phyloP scores from a whole-genome alignment of 2,329 filamentous ascomycete genomes.

The Xylariaceae sp. region DNA sequence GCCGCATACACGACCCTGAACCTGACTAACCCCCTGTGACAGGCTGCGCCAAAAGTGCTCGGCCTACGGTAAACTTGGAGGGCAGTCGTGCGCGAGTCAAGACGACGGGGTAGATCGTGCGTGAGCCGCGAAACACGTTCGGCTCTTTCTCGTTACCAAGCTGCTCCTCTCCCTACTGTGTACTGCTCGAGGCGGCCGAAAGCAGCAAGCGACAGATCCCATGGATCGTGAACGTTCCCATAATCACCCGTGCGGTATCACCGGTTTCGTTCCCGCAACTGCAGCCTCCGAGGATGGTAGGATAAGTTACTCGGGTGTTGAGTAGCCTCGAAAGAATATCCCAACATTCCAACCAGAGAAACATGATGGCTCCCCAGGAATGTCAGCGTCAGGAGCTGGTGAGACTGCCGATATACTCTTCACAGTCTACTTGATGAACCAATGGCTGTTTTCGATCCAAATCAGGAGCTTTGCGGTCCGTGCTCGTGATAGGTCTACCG shows the following conservation, averaged over 20 bases:
- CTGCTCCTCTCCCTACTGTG: slow-evolving; percentile 23
- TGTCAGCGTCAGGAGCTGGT: slow-evolving; percentile 11
- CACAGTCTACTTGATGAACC: slow-evolving; percentile 9
- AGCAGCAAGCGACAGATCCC: slow-evolving; percentile 5
- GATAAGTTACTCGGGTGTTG: no score
- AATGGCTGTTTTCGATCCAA: slow-evolving; percentile 7
- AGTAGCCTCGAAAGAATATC: slow-evolving; percentile 9
- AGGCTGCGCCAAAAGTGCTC: no score
- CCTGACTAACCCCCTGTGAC: no score
- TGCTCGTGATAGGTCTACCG: slow-evolving; percentile 14
- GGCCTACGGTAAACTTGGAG: no score
- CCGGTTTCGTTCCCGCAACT: slow-evolving; percentile 25
- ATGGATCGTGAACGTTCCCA: slow-evolving; percentile 10
- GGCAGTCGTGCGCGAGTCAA: slow-evolving; percentile 21
- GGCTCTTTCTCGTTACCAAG: slow-evolving; percentile 32
- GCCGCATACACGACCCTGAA: slow-evolving; percentile 8
- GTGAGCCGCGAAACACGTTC: slow-evolving; percentile 30
- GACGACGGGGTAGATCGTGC: slow-evolving; percentile 30
- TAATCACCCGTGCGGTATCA: slow-evolving; percentile 13
- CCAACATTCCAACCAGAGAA: slow-evolving; percentile 8
- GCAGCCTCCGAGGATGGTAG: no score
- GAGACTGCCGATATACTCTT: slow-evolving; percentile 9
- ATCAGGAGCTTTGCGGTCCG: slow-evolving; percentile 12
- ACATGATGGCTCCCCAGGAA: slow-evolving; percentile 10
- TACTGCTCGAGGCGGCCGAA: slow-evolving; percentile 15